phyloP scores from a whole-genome alignment of 2,329 filamentous ascomycete genomes.

The Ophiostoma himal-ulmi region DNA sequence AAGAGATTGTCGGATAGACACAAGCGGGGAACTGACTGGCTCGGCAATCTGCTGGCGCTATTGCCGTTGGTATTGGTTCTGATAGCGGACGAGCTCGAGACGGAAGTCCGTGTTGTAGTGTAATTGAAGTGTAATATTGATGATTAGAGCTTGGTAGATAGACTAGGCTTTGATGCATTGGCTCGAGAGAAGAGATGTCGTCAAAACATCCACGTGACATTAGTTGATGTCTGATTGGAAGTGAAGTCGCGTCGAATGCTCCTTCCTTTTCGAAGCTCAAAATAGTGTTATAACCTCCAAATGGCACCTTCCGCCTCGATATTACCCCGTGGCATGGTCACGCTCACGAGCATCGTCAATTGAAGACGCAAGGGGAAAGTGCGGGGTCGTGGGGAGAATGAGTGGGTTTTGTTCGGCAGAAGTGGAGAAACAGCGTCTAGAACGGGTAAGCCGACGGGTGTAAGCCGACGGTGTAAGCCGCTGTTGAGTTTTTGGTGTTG shows the following conservation, averaged over 20 bases:
- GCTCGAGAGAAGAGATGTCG: not conserved
- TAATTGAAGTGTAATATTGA: not conserved
- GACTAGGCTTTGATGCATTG: too few relatives aligned
- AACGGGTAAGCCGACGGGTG: not conserved
- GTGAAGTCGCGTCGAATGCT: not conserved
- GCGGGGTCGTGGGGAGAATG: not conserved
- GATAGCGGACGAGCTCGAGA: not conserved
- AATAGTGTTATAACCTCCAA: not conserved
- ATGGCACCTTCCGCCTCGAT: constrained; percentile 1
- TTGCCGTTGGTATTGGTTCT: not conserved
- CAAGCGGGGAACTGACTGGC: constrained; percentile 14
- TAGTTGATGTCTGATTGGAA: not conserved
- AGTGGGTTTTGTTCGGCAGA: not conserved
- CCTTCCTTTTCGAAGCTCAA: not conserved
- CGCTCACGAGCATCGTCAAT: not conserved
- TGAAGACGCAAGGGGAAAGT: constrained; percentile 1
- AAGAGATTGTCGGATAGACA: not conserved
- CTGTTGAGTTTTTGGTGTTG: not conserved
- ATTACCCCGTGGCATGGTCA: not conserved
- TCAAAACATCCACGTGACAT: not conserved
- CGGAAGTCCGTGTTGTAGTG: not conserved
- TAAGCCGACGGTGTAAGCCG: constrained; percentile 5
- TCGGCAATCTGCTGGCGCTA: constrained; percentile 11
- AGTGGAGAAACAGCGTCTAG: not conserved
- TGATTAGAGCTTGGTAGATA: not conserved